Percentiles rank a stretch among this genome's conserved stretches.
Evolutionary conservation across 78 protist species (phyloP).

Genomic region (Dictyostelium firmibasis): DNA sequence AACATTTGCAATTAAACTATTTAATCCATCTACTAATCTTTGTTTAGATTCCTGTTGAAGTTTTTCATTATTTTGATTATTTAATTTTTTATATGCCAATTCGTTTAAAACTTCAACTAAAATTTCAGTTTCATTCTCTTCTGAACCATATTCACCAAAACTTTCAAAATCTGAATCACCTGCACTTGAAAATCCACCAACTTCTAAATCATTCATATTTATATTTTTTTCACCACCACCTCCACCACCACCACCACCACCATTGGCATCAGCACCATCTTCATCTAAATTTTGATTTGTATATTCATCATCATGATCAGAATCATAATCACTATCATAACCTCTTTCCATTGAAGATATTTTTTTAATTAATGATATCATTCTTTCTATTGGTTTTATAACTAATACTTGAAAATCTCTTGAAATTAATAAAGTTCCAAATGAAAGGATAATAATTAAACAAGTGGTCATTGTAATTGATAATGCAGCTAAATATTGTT

Average conservation of each 20-base stretch:
- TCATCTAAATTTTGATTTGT: background rate
- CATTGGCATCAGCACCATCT: background rate
- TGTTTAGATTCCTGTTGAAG: background rate
- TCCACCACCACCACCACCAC: background rate
- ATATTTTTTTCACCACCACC: background rate
- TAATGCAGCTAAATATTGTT: constrained; percentile 41
- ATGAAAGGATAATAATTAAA: constrained; percentile 14
- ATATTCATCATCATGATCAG: background rate
- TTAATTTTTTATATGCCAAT: background rate
- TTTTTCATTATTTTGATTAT: background rate
- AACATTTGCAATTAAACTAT: background rate
- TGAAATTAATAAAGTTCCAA: constrained; percentile 43
- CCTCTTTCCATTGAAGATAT: constrained; percentile 66
- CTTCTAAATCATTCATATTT: background rate
- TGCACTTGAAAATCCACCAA: background rate
- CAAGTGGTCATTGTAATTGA: constrained; percentile 49
- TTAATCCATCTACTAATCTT: background rate
- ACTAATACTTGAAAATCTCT: constrained; percentile 29
- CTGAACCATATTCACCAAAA: constrained; percentile 34
- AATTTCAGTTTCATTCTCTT: constrained; percentile 43
- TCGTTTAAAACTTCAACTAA: constrained; percentile 36
- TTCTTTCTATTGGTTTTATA: constrained; percentile 67
- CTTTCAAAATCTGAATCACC: constrained; percentile 42
- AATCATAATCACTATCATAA: constrained; percentile 30
- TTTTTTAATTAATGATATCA: constrained; percentile 59